Conservation (phyloP, 805 yeast species). For the Candida sonorensis region DNA sequence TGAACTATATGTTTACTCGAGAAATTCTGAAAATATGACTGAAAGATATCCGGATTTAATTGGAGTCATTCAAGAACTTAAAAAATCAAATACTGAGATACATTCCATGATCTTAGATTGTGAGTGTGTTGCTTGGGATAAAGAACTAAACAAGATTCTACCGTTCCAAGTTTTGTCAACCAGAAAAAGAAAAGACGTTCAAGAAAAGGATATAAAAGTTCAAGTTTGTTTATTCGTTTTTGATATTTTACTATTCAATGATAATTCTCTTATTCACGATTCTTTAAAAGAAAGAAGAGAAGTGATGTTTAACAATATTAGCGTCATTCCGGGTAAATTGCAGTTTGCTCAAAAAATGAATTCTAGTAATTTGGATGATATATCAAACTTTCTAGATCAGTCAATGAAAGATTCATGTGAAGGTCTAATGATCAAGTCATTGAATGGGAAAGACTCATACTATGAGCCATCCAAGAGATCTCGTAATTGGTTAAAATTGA, state of each 20-base stretch:
- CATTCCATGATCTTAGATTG: constrained; percentile 77
- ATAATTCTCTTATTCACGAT: constrained; percentile 58
- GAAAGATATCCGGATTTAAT: constrained; percentile 89
- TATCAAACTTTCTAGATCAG: constrained; percentile 80
- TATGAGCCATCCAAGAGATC: constrained; percentile 96
- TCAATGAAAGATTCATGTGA: constrained; percentile 88
- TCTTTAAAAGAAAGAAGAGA: constrained; percentile 68
- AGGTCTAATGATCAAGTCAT: constrained; percentile 90
- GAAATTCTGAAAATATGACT: constrained; percentile 97
- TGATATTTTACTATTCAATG: constrained; percentile 74
- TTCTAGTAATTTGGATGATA: constrained; percentile 63
- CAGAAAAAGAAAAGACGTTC: constrained; percentile 89
- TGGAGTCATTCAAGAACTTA: constrained; percentile 50
- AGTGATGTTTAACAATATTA: constrained; percentile 48
- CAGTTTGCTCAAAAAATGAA: constrained; percentile 72
- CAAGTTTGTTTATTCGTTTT: constrained; percentile 90
- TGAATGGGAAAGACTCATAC: constrained; percentile 71
- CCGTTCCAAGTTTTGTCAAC: constrained; percentile 94
- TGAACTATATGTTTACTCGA: constrained; percentile 69
- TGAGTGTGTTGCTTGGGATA: constrained; percentile 98
- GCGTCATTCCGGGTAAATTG: constrained; percentile 67
- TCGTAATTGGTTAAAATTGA: constrained; percentile 90
- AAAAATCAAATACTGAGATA: constrained; percentile 25
- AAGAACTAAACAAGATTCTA: constrained; percentile 64
- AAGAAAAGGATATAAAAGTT: constrained; percentile 79